A percentile compares a stretch with the other conserved stretches of the same genome.
phyloP scores from a whole-genome alignment of 345 rosid genomes.

The Eucalyptus caleyi region DNA sequence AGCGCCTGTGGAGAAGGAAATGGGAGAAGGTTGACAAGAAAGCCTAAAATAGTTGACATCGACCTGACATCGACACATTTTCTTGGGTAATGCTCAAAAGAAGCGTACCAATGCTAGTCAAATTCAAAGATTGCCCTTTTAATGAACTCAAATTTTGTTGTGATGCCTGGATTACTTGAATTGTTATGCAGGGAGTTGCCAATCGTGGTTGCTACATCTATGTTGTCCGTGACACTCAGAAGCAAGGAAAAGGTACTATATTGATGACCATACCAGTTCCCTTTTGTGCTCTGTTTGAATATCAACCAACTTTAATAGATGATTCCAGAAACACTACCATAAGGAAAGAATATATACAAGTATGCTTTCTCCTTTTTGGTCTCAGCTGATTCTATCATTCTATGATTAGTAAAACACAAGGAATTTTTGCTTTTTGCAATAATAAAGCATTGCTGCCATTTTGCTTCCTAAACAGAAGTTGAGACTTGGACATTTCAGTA shows the following conservation, averaged over 20 bases:
- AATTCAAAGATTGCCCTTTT: not conserved
- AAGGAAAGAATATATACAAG: not conserved
- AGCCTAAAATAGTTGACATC: not conserved
- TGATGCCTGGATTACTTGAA: not conserved
- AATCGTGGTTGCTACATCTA: conserved; percentile 87
- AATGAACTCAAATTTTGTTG: not conserved
- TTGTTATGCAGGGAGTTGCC: conserved; percentile 58
- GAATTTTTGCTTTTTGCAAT: not conserved
- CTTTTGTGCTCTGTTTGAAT: not conserved
- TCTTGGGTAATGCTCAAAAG: not conserved
- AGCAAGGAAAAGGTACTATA: conserved; percentile 71
- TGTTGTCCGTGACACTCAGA: conserved; percentile 84
- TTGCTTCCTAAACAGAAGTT: not conserved
- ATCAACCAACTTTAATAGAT: not conserved
- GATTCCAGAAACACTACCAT: not conserved
- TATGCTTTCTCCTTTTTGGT: not conserved
- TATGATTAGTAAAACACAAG: not conserved
- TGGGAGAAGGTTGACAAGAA: conserved; percentile 85
- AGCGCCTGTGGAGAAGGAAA: conserved; percentile 94
- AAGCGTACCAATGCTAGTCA: not conserved
- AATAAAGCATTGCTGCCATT: not conserved
- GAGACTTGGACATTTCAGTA: not conserved
- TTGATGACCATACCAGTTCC: not conserved
- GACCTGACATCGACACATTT: too few species aligned
- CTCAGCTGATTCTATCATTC: not conserved